A percentile compares a stretch with the other conserved stretches of the same genome.
phyloP scores from a whole-genome alignment of 768 basidiomycete species.

The Leccinum fibrillosum region DNA sequence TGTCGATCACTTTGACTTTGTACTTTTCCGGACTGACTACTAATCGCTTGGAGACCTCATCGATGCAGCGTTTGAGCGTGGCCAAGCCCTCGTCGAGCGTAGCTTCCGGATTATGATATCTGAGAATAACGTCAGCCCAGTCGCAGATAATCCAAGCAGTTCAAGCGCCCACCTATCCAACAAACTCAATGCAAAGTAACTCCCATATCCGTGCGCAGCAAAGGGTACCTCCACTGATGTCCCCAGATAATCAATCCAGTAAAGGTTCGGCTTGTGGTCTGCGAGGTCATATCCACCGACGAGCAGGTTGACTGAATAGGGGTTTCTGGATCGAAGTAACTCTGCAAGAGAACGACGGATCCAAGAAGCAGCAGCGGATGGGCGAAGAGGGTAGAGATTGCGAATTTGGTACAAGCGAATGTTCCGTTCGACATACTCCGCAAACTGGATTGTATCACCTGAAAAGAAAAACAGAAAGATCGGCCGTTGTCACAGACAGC shows the following conservation, averaged over 20 bases:
- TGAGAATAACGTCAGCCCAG: conserved; percentile 24
- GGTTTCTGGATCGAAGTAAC: conserved; percentile 80
- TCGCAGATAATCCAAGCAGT: background rate
- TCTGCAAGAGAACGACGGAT: conserved; percentile 88
- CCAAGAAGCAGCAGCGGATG: conserved; percentile 92
- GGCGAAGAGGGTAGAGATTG: conserved; percentile 84
- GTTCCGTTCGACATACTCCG: conserved; percentile 95
- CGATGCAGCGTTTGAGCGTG: conserved; percentile 79
- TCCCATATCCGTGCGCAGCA: conserved; percentile 93
- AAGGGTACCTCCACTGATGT: conserved; percentile 88
- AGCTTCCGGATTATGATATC: conserved; percentile 90
- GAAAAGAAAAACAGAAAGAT: background rate
- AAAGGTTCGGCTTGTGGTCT: conserved; percentile 67
- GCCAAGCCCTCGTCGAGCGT: conserved; percentile 82
- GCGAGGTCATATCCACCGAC: conserved; percentile 90
- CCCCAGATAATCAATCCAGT: conserved; percentile 97
- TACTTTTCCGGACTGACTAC: conserved; percentile 78
- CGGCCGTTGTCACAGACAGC: background rate
- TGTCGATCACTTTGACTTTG: conserved; percentile 90
- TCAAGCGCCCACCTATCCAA: conserved; percentile 67
- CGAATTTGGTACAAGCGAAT: conserved; percentile 95
- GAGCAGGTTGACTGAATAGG: conserved; percentile 90
- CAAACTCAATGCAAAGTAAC: conserved; percentile 89
- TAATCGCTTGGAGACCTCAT: conserved; percentile 82
- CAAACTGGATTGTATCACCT: conserved; percentile 97